A percentile compares a stretch with the other conserved stretches of the same genome.
Conservation (phyloP, 345 rosid genomes). For the Nasturtium officinale region DNA sequence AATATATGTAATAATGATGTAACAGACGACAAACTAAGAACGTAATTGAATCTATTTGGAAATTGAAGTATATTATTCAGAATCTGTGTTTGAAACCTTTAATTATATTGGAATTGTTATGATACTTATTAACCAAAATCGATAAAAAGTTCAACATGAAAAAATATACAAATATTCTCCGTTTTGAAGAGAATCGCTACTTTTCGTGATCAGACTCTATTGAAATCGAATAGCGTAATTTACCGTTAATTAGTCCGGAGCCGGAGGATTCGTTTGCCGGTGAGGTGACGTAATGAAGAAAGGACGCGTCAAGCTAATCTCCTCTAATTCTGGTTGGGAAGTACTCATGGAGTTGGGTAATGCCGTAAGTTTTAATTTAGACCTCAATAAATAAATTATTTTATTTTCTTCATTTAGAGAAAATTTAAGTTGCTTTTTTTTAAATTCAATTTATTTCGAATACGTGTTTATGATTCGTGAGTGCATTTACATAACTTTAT, state of each 20-base stretch:
- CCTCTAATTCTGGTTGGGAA: slow-evolving; percentile 26
- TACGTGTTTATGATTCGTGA: not conserved
- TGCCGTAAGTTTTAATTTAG: slow-evolving; percentile 10
- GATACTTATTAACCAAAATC: not conserved
- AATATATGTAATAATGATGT: no score
- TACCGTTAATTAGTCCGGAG: no score
- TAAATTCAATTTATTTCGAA: not conserved
- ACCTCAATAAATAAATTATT: slow-evolving; percentile 3
- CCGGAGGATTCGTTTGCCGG: not conserved
- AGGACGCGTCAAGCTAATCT: slow-evolving; percentile 30
- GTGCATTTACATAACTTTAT: not conserved
- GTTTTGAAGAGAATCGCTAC: not conserved
- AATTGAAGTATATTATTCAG: no score
- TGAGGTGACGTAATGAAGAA: slow-evolving; percentile 18
- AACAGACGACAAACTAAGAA: no score
- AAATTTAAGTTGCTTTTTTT: no score
- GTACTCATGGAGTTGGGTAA: not conserved
- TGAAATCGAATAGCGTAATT: not conserved
- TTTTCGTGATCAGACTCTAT: not conserved
- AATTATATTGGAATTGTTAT: no score
- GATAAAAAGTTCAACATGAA: not conserved
- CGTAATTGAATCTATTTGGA: no score
- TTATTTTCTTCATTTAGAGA: not conserved
- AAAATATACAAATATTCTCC: not conserved
- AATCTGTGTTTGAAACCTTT: no score